Evolutionary conservation across 805 yeast species (phyloP).

Genomic region (Pichia paraexigua): DNA sequence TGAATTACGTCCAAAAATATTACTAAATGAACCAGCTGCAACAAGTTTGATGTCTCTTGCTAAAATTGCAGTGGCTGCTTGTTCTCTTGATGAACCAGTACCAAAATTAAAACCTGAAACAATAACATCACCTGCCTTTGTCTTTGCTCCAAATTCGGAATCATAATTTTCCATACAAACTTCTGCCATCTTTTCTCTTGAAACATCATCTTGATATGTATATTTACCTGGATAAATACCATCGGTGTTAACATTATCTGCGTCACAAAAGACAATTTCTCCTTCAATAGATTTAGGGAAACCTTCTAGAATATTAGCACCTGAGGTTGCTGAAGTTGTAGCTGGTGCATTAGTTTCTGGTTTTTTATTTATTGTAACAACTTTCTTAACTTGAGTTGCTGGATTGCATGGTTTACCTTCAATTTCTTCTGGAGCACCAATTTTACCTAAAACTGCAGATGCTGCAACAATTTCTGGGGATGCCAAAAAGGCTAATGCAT

Average conservation of each 20-base stretch:
- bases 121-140: conserved; percentile 76
- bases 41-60: conserved; percentile 91
- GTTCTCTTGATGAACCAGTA: conserved; percentile 97
- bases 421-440: conserved; percentile 87
- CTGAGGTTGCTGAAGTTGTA: conserved; percentile 33
- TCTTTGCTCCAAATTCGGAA: conserved; percentile 73
- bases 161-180: conserved; percentile 99
- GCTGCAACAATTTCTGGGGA: conserved; percentile 99
- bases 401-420: conserved; percentile 46
- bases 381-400: conserved; percentile 41
- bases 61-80: conserved; percentile 96
- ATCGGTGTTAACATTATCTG: conserved; percentile 94
- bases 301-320: conserved; percentile 70
- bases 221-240: conserved; percentile 99
- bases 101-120: conserved; percentile 94
- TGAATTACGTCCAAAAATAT: conserved; percentile 91
- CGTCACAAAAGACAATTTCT: conserved; percentile 90
- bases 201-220: conserved; percentile 96
- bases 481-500: conserved; percentile 91
- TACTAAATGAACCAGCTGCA: conserved; percentile 96
- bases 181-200: conserved; percentile 94
- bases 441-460: conserved; percentile 89
- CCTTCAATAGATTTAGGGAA: conserved; percentile 88
- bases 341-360: conserved; percentile 14
- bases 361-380: conserved; percentile 28